Evolutionary conservation across 441 rosid genomes (phyloP).

Genomic region (Sinapis alba): DNA sequence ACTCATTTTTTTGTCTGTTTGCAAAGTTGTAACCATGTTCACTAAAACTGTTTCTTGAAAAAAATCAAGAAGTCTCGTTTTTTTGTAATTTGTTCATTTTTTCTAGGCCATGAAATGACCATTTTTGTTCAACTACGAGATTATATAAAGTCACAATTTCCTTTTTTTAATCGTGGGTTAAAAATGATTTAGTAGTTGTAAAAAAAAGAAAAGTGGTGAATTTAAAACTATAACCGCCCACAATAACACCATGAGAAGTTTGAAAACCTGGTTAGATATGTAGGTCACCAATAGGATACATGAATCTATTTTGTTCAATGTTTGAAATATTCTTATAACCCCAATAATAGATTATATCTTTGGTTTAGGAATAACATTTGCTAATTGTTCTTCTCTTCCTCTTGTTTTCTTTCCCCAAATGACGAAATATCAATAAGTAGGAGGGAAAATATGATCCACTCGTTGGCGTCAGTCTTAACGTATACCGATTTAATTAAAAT

Average conservation of each 20-base stretch:
- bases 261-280: not conserved
- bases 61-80: not conserved
- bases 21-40: not conserved
- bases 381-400: not conserved
- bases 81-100: not conserved
- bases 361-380: not conserved
- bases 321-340: not conserved
- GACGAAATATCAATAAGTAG: slow-evolving; percentile 21
- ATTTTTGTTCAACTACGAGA: not conserved
- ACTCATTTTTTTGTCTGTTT: not conserved
- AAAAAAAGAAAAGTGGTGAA: not conserved
- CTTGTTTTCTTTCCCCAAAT: not conserved
- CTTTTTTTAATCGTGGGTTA: not conserved
- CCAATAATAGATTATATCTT: not conserved
- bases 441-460: slow-evolving; percentile 25
- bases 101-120: not conserved
- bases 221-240: not conserved
- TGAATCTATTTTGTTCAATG: not conserved
- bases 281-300: not conserved
- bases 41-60: slow-evolving; percentile 11
- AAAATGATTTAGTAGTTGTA: too few species aligned
- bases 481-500: not conserved
- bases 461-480: slow-evolving; percentile 22
- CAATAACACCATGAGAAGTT: not conserved
- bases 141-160: not conserved